Percentiles rank a stretch among this genome's conserved stretches.
phyloP scores from a whole-genome alignment of 2,329 filamentous ascomycete genomes.

The Raffaelea arxii region DNA sequence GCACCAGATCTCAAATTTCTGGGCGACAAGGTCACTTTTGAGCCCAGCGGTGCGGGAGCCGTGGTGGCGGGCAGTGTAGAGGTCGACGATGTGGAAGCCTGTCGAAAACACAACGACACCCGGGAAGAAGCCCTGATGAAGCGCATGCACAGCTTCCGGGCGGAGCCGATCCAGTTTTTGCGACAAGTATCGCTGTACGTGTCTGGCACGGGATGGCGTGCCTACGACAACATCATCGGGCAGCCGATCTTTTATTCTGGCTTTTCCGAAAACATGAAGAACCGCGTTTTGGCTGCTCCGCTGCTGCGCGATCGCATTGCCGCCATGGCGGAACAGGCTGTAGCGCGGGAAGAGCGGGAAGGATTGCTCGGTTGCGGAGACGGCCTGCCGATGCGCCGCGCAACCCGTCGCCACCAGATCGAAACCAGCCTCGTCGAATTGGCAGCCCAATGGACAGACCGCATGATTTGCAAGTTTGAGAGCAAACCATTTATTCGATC shows the following conservation, averaged over 20 bases:
- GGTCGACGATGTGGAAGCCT: background rate
- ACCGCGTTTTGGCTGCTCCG: constrained; percentile 62
- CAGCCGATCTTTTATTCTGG: constrained; percentile 90
- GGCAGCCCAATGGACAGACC: constrained; percentile 76
- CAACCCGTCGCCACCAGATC: constrained; percentile 52
- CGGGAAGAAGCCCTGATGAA: constrained; percentile 65
- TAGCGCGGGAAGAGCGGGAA: constrained; percentile 67
- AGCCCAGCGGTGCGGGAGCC: constrained; percentile 58
- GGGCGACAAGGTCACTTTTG: constrained; percentile 63
- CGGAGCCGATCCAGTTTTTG: constrained; percentile 65
- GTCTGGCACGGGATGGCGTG: constrained; percentile 88
- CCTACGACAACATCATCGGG: constrained; percentile 82
- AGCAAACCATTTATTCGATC: constrained; percentile 85
- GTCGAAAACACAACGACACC: too few relatives aligned
- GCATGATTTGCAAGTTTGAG: constrained; percentile 99
- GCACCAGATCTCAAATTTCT: constrained; percentile 72
- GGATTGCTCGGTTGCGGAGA: constrained; percentile 45
- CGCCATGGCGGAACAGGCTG: constrained; percentile 64
- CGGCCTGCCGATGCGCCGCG: constrained; percentile 44
- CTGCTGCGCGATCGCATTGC: constrained; percentile 66
- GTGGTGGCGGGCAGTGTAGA: constrained; percentile 18
- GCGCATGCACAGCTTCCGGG: constrained; percentile 79
- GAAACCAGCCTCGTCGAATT: constrained; percentile 68
- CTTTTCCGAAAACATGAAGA: constrained; percentile 85
- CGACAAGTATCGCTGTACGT: constrained; percentile 91